Percentiles rank a stretch among this genome's conserved stretches.
phyloP scores from a whole-genome alignment of 2,329 filamentous ascomycete genomes.

The Ophiosphaerella narmari region DNA sequence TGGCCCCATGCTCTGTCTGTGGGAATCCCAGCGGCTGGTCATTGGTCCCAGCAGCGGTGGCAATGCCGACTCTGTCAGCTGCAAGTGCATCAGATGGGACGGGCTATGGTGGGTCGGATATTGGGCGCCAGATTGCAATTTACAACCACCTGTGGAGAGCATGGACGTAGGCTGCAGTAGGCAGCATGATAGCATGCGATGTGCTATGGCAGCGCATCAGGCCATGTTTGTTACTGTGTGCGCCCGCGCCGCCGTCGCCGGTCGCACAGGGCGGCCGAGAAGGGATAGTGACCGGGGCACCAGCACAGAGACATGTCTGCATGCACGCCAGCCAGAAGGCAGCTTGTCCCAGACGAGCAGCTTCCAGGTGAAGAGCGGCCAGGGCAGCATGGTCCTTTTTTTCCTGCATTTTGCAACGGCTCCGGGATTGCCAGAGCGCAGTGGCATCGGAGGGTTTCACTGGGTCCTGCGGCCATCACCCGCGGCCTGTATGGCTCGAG shows the following conservation, averaged over 20 bases:
- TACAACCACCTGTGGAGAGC: background rate
- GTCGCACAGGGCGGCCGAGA: slow-evolving; percentile 15
- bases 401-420: background rate
- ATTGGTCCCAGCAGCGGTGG: slow-evolving; percentile 21
- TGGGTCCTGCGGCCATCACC: background rate
- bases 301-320: background rate
- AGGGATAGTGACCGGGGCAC: background rate
- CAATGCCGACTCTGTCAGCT: slow-evolving; percentile 11
- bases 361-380: background rate
- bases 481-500: background rate
- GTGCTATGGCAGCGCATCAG: slow-evolving; percentile 16
- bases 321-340: too few species aligned
- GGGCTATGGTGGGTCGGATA: slow-evolving; percentile 2
- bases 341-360: background rate
- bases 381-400: background rate
- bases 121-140: slow-evolving; percentile 12
- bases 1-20: slow-evolving; percentile 6
- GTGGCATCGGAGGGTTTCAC: background rate
- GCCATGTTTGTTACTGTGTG: slow-evolving; percentile 22
- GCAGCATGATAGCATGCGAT: background rate
- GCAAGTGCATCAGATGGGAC: slow-evolving; percentile 6
- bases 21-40: slow-evolving; percentile 17
- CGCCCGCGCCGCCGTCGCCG: slow-evolving; percentile 9
- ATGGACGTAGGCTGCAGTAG: background rate
- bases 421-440: background rate